Evolutionary conservation across 192 early-diverging fungal genomes (phyloP), one percentile per base, ranked within the genome.

Genomic region (Linnemannia elongata): DNA sequence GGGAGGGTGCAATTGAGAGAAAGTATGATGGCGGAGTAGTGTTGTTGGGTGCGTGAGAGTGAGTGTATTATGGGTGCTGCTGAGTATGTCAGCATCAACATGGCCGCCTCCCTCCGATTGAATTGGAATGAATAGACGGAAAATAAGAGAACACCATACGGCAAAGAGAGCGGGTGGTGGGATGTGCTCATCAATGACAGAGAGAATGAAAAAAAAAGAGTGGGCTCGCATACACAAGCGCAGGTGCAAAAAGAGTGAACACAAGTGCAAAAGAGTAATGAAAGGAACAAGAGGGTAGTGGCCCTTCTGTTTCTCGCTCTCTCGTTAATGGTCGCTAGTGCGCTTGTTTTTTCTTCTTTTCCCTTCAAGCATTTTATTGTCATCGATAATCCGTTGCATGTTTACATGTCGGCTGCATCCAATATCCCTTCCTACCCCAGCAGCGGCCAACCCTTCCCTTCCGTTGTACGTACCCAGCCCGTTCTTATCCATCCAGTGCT

Each of bases 1-100:
- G 44, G 13, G 38, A 45, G 52, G 55, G 55, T 27, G n/a, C 55
- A 57, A 27, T 27, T 57, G 55, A 57, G 6, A 22, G n/a, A 49
- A 57, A 27, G 7, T 57, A 57, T 20, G 18, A 52, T 22, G 49
- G 49, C 49, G n/a, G 55, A 24, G 55, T 24, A 54, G 55, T 57
- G 24, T n/a, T 57, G 55, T 57, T 57, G 55, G n/a, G 17, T 22
- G 52, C 52, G 0, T 24, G 52, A 54, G 55, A 27, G 22, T 57
- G n/a, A 9, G 55, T 57, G 8, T 57, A 10, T 27, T 57, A 45
- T 45, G 44, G 44, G 44, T 45, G 44, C 15, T 45, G 44, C 15
- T 57, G 55, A 57, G 55, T 57, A 57, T 57, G 55, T 57, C 55
- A 57, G 55, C 55, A 57, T 57, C n/a, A 57, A n/a, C 55, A 57